A percentile compares a stretch with the other conserved stretches of the same genome.
Evolutionary conservation across 345 rosid genomes (phyloP).

Genomic region (Ceriops tagal): DNA sequence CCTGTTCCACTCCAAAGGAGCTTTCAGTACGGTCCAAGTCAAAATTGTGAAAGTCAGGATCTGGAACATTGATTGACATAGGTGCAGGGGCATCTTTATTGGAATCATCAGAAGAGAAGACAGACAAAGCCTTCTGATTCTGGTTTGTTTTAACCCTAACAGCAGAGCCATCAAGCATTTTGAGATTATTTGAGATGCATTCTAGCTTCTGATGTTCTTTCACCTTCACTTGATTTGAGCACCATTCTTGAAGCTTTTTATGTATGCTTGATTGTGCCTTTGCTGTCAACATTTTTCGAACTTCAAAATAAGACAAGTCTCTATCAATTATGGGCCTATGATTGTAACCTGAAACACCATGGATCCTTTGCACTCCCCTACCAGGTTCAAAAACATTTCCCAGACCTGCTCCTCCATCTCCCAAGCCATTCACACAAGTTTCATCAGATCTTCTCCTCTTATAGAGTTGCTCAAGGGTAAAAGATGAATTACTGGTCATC

Average conservation of each 20-base stretch:
- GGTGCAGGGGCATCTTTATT: slow-evolving; percentile 25
- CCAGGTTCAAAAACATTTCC: slow-evolving; percentile 27
- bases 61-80: slow-evolving; percentile 65
- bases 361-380: slow-evolving; percentile 28
- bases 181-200: slow-evolving; percentile 18
- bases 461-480: slow-evolving; percentile 30
- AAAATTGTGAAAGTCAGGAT: slow-evolving; percentile 90
- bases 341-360: slow-evolving; percentile 32
- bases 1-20: slow-evolving; percentile 70
- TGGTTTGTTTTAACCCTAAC: slow-evolving; percentile 13
- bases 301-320: slow-evolving; percentile 46
- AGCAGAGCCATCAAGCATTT: slow-evolving; percentile 9
- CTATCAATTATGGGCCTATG: slow-evolving; percentile 31
- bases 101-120: slow-evolving; percentile 15
- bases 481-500: slow-evolving; percentile 24
- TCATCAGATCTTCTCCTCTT: slow-evolving; percentile 51
- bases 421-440: slow-evolving; percentile 16
- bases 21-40: slow-evolving; percentile 71
- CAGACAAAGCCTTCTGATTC: slow-evolving; percentile 18
- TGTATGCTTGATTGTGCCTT: slow-evolving; percentile 45
- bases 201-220: slow-evolving; percentile 32
- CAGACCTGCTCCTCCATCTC: slow-evolving; percentile 28
- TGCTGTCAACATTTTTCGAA: slow-evolving; percentile 43
- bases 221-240: slow-evolving; percentile 26
- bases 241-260: slow-evolving; percentile 44